Evolutionary conservation across 1,139 yeast species (phyloP).

Genomic region (Debaryomycetaceae sp.): DNA sequence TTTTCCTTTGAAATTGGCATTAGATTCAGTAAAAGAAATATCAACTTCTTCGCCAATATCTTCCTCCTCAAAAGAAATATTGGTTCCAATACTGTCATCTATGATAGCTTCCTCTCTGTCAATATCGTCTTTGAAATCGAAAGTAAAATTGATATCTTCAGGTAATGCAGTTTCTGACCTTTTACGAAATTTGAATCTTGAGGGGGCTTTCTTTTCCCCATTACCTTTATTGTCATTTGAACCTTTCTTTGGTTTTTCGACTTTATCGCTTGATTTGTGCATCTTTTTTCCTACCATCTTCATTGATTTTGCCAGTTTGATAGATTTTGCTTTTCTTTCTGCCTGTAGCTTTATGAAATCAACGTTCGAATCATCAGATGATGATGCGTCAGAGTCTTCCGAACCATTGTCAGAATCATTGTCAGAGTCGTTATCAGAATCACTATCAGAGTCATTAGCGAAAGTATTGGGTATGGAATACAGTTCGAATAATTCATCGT

Average conservation of each 20-base stretch:
- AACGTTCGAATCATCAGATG: constrained; percentile 64
- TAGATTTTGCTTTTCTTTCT: constrained; percentile 55
- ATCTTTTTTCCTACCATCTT: constrained; percentile 14
- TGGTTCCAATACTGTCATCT: constrained; percentile 19
- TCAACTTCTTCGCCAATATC: constrained; percentile 69
- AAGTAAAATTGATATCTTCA: constrained; percentile 53
- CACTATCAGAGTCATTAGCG: neutral
- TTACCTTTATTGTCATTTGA: constrained; percentile 4
- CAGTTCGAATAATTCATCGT: constrained; percentile 6
- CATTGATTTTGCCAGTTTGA: constrained; percentile 49
- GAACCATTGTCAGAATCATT: constrained; percentile 36
- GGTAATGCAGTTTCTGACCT: constrained; percentile 42
- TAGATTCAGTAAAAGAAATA: constrained; percentile 5
- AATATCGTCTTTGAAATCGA: constrained; percentile 47
- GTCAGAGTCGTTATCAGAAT: constrained; percentile 19
- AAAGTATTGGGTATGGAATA: constrained; percentile 4
- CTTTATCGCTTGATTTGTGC: constrained; percentile 1
- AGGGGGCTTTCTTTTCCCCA: constrained; percentile 18
- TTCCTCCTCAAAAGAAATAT: constrained; percentile 36
- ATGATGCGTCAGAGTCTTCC: constrained; percentile 33
- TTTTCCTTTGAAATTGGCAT: constrained; percentile 5
- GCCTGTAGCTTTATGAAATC: constrained; percentile 71
- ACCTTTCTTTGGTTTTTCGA: constrained; percentile 5
- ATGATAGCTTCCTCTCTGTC: constrained; percentile 12
- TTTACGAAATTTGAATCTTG: constrained; percentile 30